These are phyloP conservation scores for Apium graveolens DNA, from an alignment of 129 eudicot genomes.

Conservation along the genomic window DNA sequence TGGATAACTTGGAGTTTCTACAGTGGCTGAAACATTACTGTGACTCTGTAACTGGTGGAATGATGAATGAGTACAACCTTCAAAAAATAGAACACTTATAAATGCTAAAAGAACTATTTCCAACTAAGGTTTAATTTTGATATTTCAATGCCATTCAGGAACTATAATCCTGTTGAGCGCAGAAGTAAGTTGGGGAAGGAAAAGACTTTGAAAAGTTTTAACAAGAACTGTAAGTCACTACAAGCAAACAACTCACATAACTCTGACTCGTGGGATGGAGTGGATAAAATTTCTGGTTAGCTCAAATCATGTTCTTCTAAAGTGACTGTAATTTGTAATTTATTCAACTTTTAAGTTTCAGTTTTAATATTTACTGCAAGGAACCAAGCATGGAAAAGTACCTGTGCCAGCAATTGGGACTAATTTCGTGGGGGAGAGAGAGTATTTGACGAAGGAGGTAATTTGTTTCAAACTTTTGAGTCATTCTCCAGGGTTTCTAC, in stretches of 20 bases:
- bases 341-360: not conserved
- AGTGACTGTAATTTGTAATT: not conserved
- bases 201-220: constrained; percentile 32
- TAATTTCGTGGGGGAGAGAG: constrained; percentile 30
- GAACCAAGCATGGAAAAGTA: constrained; percentile 39
- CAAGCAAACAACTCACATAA: constrained; percentile 55
- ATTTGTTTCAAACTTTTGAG: not conserved
- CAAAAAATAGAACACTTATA: not conserved
- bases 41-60: constrained; percentile 88
- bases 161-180: constrained; percentile 83
- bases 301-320: constrained; percentile 9
- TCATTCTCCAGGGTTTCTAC: not conserved
- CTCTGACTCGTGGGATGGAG: constrained; percentile 35
- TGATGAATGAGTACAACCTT: constrained; percentile 72
- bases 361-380: constrained; percentile 20
- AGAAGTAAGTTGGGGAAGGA: constrained; percentile 73
- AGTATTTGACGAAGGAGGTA: constrained; percentile 64
- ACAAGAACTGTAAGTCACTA: constrained; percentile 53
- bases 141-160: constrained; percentile 42
- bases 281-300: constrained; percentile 43
- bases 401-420: constrained; percentile 16
- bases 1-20: constrained; percentile 90
- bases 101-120: not conserved
- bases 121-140: not conserved
- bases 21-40: constrained; percentile 98